Evolutionary conservation across 2,329 filamentous ascomycete species (phyloP).

Genomic region (Chaetomiaceae sp.): DNA sequence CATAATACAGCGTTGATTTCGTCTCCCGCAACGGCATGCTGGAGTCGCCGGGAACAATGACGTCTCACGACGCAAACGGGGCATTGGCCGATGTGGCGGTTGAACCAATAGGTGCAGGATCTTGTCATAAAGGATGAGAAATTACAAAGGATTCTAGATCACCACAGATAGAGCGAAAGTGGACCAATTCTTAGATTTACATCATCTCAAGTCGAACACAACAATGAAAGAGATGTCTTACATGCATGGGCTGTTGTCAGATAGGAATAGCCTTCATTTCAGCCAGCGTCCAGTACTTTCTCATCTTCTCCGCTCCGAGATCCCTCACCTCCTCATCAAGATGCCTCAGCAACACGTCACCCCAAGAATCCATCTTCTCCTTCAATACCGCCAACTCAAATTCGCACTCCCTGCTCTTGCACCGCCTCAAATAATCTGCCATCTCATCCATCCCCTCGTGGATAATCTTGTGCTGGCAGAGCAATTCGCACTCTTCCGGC

Average conservation of each 20-base stretch:
- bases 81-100: too few relatives aligned
- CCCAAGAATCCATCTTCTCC: constrained; percentile 72
- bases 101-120: too few relatives aligned
- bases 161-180: too few relatives aligned
- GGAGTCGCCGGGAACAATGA: too few relatives aligned
- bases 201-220: background rate
- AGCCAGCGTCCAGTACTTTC: constrained; percentile 70
- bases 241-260: too few relatives aligned
- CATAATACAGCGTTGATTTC: too few relatives aligned
- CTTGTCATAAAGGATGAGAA: too few relatives aligned
- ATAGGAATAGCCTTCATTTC: constrained; percentile 71
- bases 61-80: too few relatives aligned
- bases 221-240: too few relatives aligned
- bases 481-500: constrained; percentile 52
- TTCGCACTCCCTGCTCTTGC: constrained; percentile 58
- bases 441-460: constrained; percentile 69
- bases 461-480: constrained; percentile 73
- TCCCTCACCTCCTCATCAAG: constrained; percentile 78
- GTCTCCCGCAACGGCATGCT: too few relatives aligned
- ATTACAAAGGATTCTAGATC: too few relatives aligned
- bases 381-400: constrained; percentile 58
- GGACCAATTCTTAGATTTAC: too few relatives aligned
- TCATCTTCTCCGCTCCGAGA: constrained; percentile 82
- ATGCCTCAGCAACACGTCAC: constrained; percentile 73
- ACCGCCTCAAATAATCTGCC: constrained; percentile 60